Base-by-base conservation (phyloP, 371 early-diverging fungal species). In the Batrachochytrium dendrobatidis region DNA sequence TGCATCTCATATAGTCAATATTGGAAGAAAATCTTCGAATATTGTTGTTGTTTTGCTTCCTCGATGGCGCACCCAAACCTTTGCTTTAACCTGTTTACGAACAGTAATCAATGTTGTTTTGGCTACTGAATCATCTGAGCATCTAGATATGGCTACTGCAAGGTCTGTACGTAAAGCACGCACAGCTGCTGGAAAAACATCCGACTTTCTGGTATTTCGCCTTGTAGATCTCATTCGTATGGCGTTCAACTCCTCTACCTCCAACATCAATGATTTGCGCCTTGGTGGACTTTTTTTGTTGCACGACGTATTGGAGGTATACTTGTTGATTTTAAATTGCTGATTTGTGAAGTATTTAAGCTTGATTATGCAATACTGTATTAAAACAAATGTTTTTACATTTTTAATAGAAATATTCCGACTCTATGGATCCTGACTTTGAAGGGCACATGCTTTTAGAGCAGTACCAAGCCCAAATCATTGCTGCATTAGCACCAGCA, bases 381-480 rank as follows among this genome's bases (percentile, higher is more conserved):
- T n/a, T n/a, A n/a, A n/a, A n/a, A n/a, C n/a, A n/a, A n/a, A n/a
- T n/a, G n/a, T n/a, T n/a, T n/a, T n/a, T n/a, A n/a, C n/a, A n/a
- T n/a, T 30, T 49, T 61, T 58, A 52, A 22, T 69, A 78, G 74
- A 76, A 74, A 61, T 92, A 85, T 65, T 72, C 83, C 3, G 60
- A 66, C 6, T 82, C 86, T 0, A 64, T 69, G 6, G 93, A 91
- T 73, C 90, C 91, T 10, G 92, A 93, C 60, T 77, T 87, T 49
- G 87, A 86, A 26, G 92, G 80, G 52, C 86, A 86, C 58, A 71
- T 84, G 0, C 69, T 93, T 0, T 67, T 93, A 46, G 94, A 91
- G 66, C 92, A 91, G 61, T 93, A 90, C 64, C 90, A 90, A 63
- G 90, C 93, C 0, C 93, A 92, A 67, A 90, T 92, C 49, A 85